phyloP scores from a whole-genome alignment of 306 rosid genomes.

The Inga oerstediana region DNA sequence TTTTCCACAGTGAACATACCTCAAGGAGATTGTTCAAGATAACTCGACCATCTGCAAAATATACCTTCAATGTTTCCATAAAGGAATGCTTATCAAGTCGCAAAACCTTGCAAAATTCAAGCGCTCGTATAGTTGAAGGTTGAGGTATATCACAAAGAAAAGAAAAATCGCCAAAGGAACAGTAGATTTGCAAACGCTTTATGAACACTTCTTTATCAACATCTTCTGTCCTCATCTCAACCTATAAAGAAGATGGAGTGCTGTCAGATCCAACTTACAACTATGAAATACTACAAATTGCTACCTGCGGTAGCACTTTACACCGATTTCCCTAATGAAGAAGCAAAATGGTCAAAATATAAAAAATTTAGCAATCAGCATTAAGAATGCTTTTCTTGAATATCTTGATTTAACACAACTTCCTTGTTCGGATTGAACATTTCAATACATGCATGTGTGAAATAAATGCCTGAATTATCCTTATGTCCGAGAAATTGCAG shows the following conservation, averaged over 20 bases:
- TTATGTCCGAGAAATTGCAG: not conserved
- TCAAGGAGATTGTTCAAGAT: slow-evolving; percentile 64
- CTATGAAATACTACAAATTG: not conserved
- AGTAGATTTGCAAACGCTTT: slow-evolving; percentile 34
- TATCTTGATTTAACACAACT: not conserved
- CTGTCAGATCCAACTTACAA: slow-evolving; percentile 13
- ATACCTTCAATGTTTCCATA: slow-evolving; percentile 49
- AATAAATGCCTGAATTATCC: not conserved
- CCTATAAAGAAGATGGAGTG: slow-evolving; percentile 35
- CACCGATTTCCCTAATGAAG: not conserved
- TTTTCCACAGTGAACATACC: slow-evolving; percentile 36
- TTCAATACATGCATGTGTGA: not conserved
- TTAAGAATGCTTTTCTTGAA: not conserved
- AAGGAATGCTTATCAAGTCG: slow-evolving; percentile 66
- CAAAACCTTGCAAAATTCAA: slow-evolving; percentile 58
- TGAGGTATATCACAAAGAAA: slow-evolving; percentile 66
- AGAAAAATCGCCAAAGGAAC: slow-evolving; percentile 65
- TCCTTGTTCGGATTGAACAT: slow-evolving; percentile 15
- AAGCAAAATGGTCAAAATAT: not conserved
- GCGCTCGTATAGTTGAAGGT: slow-evolving; percentile 43
- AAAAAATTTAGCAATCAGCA: not conserved
- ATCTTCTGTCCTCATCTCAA: slow-evolving; percentile 47
- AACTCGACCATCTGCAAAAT: slow-evolving; percentile 57
- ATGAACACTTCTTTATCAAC: slow-evolving; percentile 38
- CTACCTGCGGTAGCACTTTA: not conserved